These are phyloP conservation scores for Uronychia binucleata DNA, from an alignment of 73 alveolate genomes.

Conservation along the genomic window DNA sequence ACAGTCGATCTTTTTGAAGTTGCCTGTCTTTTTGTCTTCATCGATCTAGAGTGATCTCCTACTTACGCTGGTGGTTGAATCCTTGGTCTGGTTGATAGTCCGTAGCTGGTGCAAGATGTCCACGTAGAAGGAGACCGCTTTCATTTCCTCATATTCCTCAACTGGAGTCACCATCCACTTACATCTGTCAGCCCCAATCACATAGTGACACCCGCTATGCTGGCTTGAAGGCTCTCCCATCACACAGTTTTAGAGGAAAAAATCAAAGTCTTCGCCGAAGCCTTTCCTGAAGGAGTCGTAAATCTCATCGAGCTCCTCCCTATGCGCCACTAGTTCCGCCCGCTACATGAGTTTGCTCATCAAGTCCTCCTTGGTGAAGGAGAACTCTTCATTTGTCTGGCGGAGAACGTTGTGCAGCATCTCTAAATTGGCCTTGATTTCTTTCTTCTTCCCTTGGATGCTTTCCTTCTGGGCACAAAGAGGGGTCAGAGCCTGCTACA, in stretches of 20 bases:
- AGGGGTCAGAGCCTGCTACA: not conserved
- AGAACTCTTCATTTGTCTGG: conserved; percentile 47
- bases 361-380: conserved; percentile 61
- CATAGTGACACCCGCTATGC: no score
- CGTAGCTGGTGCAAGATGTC: conserved; percentile 10
- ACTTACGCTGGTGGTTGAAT: not conserved
- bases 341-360: conserved; percentile 64
- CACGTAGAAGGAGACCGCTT: conserved; percentile 30
- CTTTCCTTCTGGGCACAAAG: not conserved
- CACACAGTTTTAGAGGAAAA: conserved; percentile 9
- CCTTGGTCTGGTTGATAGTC: conserved; percentile 1
- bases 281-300: conserved; percentile 41
- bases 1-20: not conserved
- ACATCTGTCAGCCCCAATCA: not conserved
- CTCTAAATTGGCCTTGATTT: not conserved
- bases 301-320: conserved; percentile 69
- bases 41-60: not conserved
- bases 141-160: conserved; percentile 28
- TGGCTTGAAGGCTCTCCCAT: conserved; percentile 26
- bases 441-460: not conserved
- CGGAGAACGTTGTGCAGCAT: conserved; percentile 8
- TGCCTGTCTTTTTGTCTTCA: not conserved
- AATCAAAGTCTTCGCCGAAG: conserved; percentile 39
- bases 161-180: conserved; percentile 1
- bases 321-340: conserved; percentile 72